phyloP scores from a whole-genome alignment of 1,284 basidiomycete genomes.

The Ceratobasidium sp. region DNA sequence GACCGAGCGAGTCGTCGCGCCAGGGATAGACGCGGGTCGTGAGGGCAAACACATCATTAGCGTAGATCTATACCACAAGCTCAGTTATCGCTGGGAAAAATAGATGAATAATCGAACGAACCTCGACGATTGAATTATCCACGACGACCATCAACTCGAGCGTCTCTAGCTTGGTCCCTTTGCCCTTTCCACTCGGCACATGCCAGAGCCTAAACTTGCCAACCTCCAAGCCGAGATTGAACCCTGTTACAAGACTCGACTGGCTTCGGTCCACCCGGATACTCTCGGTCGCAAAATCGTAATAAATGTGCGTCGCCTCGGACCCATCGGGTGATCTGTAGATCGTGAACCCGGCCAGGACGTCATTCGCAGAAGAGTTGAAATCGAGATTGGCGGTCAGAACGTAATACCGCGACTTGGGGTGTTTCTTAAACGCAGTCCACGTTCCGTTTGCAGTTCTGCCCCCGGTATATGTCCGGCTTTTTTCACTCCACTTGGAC shows the following conservation, averaged over 20 bases:
- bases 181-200: constrained; percentile 6
- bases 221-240: constrained; percentile 21
- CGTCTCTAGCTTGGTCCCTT: constrained; percentile 17
- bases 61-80: constrained; percentile 21
- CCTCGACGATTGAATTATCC: constrained; percentile 42
- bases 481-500: constrained; percentile 40
- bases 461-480: constrained; percentile 12
- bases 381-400: constrained; percentile 32
- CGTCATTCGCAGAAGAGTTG: constrained; percentile 19
- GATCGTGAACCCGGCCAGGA: constrained; percentile 37
- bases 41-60: constrained; percentile 41
- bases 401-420: constrained; percentile 31
- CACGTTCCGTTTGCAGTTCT: not conserved
- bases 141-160: constrained; percentile 32
- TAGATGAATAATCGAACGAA: constrained; percentile 1
- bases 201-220: constrained; percentile 40
- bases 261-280: constrained; percentile 36
- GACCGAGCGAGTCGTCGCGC: constrained; percentile 36
- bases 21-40: constrained; percentile 41
- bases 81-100: not conserved
- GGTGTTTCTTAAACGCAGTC: constrained; percentile 19
- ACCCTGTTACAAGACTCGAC: constrained; percentile 41
- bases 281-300: constrained; percentile 39
- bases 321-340: constrained; percentile 33
- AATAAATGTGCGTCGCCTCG: constrained; percentile 35